Conservation (phyloP, 768 basidiomycete species). For the Coprinopsis cinerea region DNA sequence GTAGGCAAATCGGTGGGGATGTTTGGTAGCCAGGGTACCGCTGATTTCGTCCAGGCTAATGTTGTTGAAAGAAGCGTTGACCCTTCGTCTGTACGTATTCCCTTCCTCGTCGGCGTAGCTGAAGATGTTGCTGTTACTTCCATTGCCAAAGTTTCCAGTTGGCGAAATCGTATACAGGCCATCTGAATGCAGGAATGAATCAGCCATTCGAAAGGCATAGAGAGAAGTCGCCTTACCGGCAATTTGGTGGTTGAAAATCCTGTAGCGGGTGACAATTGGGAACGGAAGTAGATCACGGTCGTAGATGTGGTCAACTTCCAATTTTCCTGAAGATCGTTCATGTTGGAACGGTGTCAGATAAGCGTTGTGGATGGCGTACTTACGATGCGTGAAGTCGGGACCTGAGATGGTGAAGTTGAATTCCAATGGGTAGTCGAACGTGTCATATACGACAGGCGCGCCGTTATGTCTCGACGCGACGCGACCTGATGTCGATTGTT, state of each 20-base stretch:
- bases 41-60: conserved; percentile 55
- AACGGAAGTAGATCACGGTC: conserved; percentile 50
- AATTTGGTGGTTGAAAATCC: conserved; percentile 53
- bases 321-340: conserved; percentile 32
- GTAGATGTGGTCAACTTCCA: conserved; percentile 65
- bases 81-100: conserved; percentile 57
- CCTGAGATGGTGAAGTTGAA: conserved; percentile 38
- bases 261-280: conserved; percentile 53
- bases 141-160: conserved; percentile 54
- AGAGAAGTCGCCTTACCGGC: conserved; percentile 36
- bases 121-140: conserved; percentile 66
- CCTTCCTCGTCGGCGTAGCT: conserved; percentile 50
- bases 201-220: neutral
- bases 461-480: conserved; percentile 37
- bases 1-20: too few species aligned
- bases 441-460: conserved; percentile 31
- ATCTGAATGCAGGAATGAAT: conserved; percentile 22
- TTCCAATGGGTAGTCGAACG: conserved; percentile 39
- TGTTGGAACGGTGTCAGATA: conserved; percentile 1
- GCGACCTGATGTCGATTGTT: conserved; percentile 34
- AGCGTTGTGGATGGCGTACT: neutral
- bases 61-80: conserved; percentile 54
- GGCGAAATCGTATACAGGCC: conserved; percentile 43
- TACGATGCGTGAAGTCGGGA: neutral
- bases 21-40: conserved; percentile 30